A percentile compares a stretch with the other conserved stretches of the same genome.
phyloP scores from a whole-genome alignment of 73 alveolate species.

The Uronychia binucleata region DNA sequence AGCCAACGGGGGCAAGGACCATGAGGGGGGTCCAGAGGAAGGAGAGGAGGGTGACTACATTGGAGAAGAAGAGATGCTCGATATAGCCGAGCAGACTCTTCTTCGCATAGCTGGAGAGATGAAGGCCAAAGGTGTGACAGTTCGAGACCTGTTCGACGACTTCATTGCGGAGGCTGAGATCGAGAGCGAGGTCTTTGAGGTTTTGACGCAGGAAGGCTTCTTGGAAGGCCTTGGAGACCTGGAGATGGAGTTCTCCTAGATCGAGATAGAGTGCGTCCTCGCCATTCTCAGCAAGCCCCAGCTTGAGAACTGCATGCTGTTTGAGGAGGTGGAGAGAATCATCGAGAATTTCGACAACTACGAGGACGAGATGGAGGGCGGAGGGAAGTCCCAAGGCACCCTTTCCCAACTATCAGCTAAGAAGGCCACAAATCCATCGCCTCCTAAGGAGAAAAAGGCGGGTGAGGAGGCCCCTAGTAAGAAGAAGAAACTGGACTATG shows the following conservation, averaged over 20 bases:
- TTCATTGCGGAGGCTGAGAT: constrained; percentile 31
- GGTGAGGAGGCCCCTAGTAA: not conserved
- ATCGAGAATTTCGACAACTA: constrained; percentile 64
- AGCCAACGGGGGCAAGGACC: not conserved
- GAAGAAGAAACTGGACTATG: not conserved
- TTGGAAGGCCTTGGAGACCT: constrained; percentile 32
- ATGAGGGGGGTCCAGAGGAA: not conserved
- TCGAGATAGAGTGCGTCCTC: constrained; percentile 65
- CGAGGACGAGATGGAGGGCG: not conserved
- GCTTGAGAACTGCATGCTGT: constrained; percentile 54
- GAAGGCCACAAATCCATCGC: not conserved
- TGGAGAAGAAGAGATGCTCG: constrained; percentile 52
- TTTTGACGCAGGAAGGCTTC: constrained; percentile 40
- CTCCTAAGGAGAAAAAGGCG: not conserved
- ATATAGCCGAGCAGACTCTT: constrained; percentile 43
- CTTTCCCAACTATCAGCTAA: not conserved
- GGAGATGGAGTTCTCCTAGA: constrained; percentile 50
- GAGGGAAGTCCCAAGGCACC: not conserved
- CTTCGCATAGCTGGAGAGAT: constrained; percentile 27
- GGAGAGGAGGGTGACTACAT: constrained; percentile 44
- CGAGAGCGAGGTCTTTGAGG: constrained; percentile 31
- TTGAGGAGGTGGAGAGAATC: constrained; percentile 50
- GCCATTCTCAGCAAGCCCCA: constrained; percentile 62
- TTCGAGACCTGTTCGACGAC: constrained; percentile 17
- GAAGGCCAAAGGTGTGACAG: constrained; percentile 5